Evolutionary conservation across 139 green algal species (phyloP), one percentile per base, ranked within the genome.

Genomic region (Auxenochlorella pyrenoidosa): DNA sequence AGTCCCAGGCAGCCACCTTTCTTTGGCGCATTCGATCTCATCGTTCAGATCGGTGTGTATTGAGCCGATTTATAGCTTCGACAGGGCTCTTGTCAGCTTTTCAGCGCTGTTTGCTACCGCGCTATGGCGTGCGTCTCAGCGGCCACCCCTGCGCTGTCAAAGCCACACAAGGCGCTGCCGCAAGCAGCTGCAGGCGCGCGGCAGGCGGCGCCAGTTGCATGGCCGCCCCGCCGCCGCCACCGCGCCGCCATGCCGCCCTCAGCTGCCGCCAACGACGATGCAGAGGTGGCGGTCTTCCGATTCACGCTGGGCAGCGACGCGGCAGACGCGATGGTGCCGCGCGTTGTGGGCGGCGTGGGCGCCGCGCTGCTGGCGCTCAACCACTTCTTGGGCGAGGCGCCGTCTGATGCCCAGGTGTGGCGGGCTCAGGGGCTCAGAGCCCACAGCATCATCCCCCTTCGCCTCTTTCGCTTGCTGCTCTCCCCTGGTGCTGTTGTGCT

Each of bases 281-380:
- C 97, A 19, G 96, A 98, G 71, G 88, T 98, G 1, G 95, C 95
- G 5, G 95, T 98, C 6, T 98, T 98, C 51, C 91, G 96, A 32
- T 98, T 98, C 89, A 98, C 96, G 2, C 91, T 98, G 15, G 96
- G 96, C 26, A 97, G 97, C 83, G 95, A 98, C 65, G 80, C 28
- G 12, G 58, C 68, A 0, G 96, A 98, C 84, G 90, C 93, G 1
- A 73, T 95, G 3, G 94, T 98, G 0, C 96, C 96, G 0, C 85
- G 95, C 3, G 92, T 98, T 1, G 93, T 97, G 59, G 96, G 95
- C 1, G 30, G 75, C 16, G 73, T 93, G 0, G 93, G 92, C 16
- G 93, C 86, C 0, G 85, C 90, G 1, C 84, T 96, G 28, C 88
- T 98, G 47, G 51, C 90, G 1, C 26, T 94, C 41, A 98, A 98